Base-by-base conservation (phyloP, 306 rosid species). In the Dalbergia cultrata region DNA sequence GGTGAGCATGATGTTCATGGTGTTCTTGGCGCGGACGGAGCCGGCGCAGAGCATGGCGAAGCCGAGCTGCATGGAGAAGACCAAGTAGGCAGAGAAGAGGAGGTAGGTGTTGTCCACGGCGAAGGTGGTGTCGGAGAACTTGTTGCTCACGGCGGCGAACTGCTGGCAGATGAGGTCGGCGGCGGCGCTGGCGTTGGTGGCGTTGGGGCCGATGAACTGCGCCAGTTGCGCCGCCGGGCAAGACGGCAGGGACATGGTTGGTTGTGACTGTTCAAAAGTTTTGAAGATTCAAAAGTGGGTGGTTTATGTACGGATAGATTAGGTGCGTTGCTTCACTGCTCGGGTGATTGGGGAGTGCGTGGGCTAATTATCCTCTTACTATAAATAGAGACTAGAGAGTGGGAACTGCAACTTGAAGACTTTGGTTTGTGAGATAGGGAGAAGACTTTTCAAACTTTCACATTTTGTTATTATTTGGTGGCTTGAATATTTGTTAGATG, bases 41-140 rank as follows among this genome's bases (percentile, higher is more conserved):
- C 99, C 97, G 26, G 97, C 99, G 47, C 99, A 95, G 81, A 92
- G 95, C 99, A 95, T 95, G 73, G 99, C 97, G 78, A 95, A 95
- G 39, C 97, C 97, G 9, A 95, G 94, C 64, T 95, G 99, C 99
- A 95, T 95, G 35, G 99, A 91, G 92, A 95, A 95, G 13, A 95
- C 99, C n/a, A 95, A 94, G 79, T 95, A 95, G 9, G 97, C 92
- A 7, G 99, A 95, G 86, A 92, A 95, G 71, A 95, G 90, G 19
- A 95, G 99, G 83, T 90, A 95, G 0, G 97, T 92, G 74, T 52
- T 87, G 82, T 95, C 97, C 0, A 95, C 43, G 7, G 97, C 97
- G 45, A 10, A 82, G 19, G 59, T 0, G 9, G 94, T 89, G 84
- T 92, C 97, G 1, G 7, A 0, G 88, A 88, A 87, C 0, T 47